Evolutionary conservation across 2,329 filamentous ascomycete species (phyloP), one percentile per base, ranked within the genome.

Genomic region (Harringtonia lauricola): DNA sequence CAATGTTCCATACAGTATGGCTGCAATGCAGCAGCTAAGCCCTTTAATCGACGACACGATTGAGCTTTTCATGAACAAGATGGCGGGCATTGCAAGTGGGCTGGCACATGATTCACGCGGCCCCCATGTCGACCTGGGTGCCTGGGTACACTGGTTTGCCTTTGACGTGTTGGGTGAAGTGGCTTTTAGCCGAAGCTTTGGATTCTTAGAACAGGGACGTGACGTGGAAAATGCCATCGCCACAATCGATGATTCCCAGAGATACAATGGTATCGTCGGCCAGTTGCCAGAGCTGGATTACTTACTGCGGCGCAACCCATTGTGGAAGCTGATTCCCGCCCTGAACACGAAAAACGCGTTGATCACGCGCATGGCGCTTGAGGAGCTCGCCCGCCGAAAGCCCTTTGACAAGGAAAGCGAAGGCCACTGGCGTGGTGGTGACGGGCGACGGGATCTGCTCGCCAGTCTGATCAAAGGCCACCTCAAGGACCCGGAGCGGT

Each of bases 141-240:
- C 59, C 31, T 71, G 66, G 61, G 59, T 71, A 43, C 61, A 64
- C 49, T 62, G 58, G 46, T 63, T 68, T 49, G 66, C 66, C 10
- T 68, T 68, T 53, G 66, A 70, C 49, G 66, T 74, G 44, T 60
- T 75, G 2, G 71, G 70, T 18, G 70, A 74, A 54, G 66, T 74
- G 8, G 64, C 65, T 4, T 74, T 73, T 51, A 70, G 58, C 48
- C 62, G 67, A 22, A 66, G 63, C n/a, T 73, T 73, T 47, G 71
- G 71, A 1, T 75, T 74, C 53, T 52, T 75, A 10, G 64, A 63
- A 6, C 62, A 69, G 31, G 71, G 70, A 1, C 51, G 59, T 31
- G 72, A 76, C 48, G 64, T 73, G 33, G 70, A 73, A 47, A 54
- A 59, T 29, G 67, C 68, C 2, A 76, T 76, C 52, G 64, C 62